Conservation (phyloP, 768 basidiomycete genomes). For the Psilocybe cubensis region DNA sequence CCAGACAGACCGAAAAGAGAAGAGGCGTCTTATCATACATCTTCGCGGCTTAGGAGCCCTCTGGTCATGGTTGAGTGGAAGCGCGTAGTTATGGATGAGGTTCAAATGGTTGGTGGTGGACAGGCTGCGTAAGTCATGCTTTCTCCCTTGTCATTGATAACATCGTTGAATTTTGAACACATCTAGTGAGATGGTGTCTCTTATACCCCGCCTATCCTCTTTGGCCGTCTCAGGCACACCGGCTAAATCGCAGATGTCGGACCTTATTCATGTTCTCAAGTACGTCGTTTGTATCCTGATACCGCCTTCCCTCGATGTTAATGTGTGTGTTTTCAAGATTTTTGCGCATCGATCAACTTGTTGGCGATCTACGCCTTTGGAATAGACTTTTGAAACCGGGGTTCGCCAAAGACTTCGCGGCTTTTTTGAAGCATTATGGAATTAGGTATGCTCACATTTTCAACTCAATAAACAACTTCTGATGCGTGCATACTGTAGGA, state of each 20-base stretch:
- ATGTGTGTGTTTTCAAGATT: slow-evolving; percentile 49
- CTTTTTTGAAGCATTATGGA: slow-evolving; percentile 69
- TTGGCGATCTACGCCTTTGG: slow-evolving; percentile 62
- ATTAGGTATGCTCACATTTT: slow-evolving; percentile 56
- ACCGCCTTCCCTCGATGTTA: background rate
- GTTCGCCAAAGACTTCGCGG: slow-evolving; percentile 62
- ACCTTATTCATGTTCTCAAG: slow-evolving; percentile 80
- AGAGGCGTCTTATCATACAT: slow-evolving; percentile 59
- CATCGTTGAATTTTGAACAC: background rate
- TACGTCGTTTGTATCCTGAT: slow-evolving; percentile 28
- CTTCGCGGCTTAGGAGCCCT: slow-evolving; percentile 69
- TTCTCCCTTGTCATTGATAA: background rate
- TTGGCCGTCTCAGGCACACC: slow-evolving; percentile 94
- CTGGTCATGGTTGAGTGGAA: slow-evolving; percentile 87
- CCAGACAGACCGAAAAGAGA: slow-evolving; percentile 75
- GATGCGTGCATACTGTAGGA: slow-evolving; percentile 47
- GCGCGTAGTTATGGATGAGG: slow-evolving; percentile 94
- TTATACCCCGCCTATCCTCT: slow-evolving; percentile 82
- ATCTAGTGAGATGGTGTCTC: slow-evolving; percentile 86
- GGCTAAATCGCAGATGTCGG: slow-evolving; percentile 71
- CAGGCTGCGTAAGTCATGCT: slow-evolving; percentile 68
- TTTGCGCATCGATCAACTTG: slow-evolving; percentile 67
- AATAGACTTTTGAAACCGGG: slow-evolving; percentile 59
- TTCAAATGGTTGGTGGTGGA: slow-evolving; percentile 88
- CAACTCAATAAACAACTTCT: background rate